Evolutionary conservation across 306 rosid genomes (phyloP), one percentile per base, ranked within the genome.

Genomic region (Glycine soja): DNA sequence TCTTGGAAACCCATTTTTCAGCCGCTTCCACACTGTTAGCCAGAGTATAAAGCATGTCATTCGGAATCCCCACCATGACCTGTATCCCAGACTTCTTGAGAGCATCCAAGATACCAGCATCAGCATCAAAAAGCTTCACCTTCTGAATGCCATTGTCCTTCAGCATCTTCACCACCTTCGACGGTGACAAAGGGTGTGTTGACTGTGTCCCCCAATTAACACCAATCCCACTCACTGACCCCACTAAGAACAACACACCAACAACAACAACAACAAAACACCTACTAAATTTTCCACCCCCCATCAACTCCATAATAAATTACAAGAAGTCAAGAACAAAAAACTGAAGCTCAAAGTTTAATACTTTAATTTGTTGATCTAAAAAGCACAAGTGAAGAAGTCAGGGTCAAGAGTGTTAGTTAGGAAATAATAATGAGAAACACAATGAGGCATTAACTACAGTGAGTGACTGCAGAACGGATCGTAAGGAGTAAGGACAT

Each of bases 61-160:
- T 95, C 4, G 99, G 99, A 75, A 95, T 95, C n/a, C 99, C 99
- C 67, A 95, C 97, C 96, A 93, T 95, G 5, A 90, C 99, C 61
- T 95, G 94, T 72, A 95, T 87, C 86, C 93, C 94, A 77, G 99
- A 91, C 77, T 87, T 90, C 70, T 86, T 83, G 0, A 95, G 84
- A 84, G 98, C 92, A 63, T 81, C 85, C 73, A 95, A 78, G 48
- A 86, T 86, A 8, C 42, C 7, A 1, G 92, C 40, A 82, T 93
- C 97, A 52, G 98, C 99, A 52, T 95, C 99, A 72, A 95, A 95
- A 71, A 95, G 97, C 90, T 95, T 95, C 6, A 93, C 96, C 85
- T 90, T 91, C 77, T 93, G 92, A 85, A 95, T 83, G 46, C 96
- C 98, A 63, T 95, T 95, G 59, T 91, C 96, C 77, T 69, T 91